phyloP scores from a whole-genome alignment of 2,329 filamentous ascomycete genomes.

The Boeremia exigua region DNA sequence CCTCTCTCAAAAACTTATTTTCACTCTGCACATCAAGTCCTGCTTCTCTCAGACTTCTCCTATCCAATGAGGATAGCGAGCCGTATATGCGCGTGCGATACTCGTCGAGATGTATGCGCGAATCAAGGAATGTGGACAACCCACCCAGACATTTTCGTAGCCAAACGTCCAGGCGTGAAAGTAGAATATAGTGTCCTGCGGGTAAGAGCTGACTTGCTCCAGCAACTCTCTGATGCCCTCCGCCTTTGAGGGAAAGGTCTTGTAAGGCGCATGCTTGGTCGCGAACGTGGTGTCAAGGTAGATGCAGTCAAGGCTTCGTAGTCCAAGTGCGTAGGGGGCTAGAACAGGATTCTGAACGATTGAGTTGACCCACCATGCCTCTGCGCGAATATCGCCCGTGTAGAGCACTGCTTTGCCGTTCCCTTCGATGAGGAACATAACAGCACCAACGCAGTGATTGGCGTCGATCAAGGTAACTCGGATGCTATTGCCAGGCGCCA shows the following conservation, averaged over 20 bases:
- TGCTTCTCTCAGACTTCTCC: constrained; percentile 31
- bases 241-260: constrained; percentile 68
- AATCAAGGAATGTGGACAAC: constrained; percentile 71
- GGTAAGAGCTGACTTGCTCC: constrained; percentile 70
- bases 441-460: constrained; percentile 88
- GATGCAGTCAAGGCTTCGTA: constrained; percentile 70
- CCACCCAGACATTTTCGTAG: constrained; percentile 91
- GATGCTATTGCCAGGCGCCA: constrained; percentile 71
- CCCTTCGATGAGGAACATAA: constrained; percentile 91
- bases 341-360: constrained; percentile 74
- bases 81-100: constrained; percentile 79
- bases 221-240: constrained; percentile 79
- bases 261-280: constrained; percentile 56
- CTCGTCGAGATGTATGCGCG: constrained; percentile 79
- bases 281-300: constrained; percentile 90
- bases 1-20: constrained; percentile 31
- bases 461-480: constrained; percentile 87
- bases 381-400: constrained; percentile 86
- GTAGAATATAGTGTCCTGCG: constrained; percentile 78
- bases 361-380: constrained; percentile 83
- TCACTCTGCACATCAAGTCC: constrained; percentile 46
- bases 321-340: constrained; percentile 68
- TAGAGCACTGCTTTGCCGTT: constrained; percentile 77
- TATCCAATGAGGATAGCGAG: constrained; percentile 55
- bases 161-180: constrained; percentile 90